Percentiles rank a stretch among this genome's conserved stretches.
Evolutionary conservation across 2,329 filamentous ascomycete genomes (phyloP).

Genomic region (Fusarium sp.): DNA sequence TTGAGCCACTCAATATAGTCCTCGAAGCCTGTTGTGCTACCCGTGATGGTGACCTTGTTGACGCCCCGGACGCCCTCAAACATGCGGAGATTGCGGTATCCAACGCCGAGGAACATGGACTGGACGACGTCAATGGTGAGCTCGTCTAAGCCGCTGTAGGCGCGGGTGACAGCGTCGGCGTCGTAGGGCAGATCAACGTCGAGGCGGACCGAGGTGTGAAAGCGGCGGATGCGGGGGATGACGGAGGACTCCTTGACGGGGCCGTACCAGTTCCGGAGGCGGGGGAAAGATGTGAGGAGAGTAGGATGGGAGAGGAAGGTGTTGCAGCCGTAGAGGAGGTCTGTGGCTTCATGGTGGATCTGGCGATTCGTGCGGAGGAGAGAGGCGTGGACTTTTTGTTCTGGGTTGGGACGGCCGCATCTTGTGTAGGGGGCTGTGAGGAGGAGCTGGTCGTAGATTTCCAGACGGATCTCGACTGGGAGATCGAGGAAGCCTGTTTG

Average conservation of each 20-base stretch:
- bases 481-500: constrained; percentile 53
- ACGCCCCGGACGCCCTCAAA: constrained; percentile 59
- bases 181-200: constrained; percentile 54
- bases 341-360: constrained; percentile 54
- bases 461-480: constrained; percentile 59
- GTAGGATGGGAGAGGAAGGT: constrained; percentile 57
- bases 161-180: constrained; percentile 44
- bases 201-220: constrained; percentile 55
- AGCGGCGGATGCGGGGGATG: constrained; percentile 52
- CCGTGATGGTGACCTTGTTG: constrained; percentile 49
- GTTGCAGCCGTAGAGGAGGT: constrained; percentile 57
- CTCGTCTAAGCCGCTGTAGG: constrained; percentile 54
- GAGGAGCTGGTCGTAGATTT: constrained; percentile 59
- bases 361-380: constrained; percentile 56
- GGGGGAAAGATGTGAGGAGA: constrained; percentile 55
- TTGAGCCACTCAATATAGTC: constrained; percentile 57
- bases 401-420: constrained; percentile 32
- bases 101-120: constrained; percentile 53
- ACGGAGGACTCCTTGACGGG: constrained; percentile 48
- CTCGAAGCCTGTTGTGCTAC: constrained; percentile 55
- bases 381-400: constrained; percentile 48
- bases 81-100: constrained; percentile 52
- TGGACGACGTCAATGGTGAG: constrained; percentile 55
- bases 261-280: constrained; percentile 50
- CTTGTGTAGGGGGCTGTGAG: constrained; percentile 48